Percentiles rank a stretch among this genome's conserved stretches.
phyloP scores from a whole-genome alignment of 1,284 basidiomycete genomes.

The Cystobasidium sp. region DNA sequence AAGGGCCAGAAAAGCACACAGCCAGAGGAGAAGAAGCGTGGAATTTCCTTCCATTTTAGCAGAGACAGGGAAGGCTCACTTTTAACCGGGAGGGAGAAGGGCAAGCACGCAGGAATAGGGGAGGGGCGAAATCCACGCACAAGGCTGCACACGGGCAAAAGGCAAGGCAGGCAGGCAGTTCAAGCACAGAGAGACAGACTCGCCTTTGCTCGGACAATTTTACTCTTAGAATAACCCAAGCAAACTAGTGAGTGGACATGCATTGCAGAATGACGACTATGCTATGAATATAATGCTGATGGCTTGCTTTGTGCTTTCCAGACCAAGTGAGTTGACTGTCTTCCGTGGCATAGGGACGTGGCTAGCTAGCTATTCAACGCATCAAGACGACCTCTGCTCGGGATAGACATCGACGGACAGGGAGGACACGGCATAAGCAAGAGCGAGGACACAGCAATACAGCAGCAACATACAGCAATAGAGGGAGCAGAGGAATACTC shows the following conservation, averaged over 20 bases:
- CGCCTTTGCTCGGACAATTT: background rate
- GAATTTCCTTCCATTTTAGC: no score
- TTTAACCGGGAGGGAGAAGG: background rate
- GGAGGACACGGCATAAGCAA: background rate
- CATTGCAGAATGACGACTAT: background rate
- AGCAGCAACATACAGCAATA: background rate
- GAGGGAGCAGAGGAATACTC: background rate
- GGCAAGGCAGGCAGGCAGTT: background rate
- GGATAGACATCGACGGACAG: no score
- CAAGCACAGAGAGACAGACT: background rate
- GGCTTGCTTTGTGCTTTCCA: background rate
- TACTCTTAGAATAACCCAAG: background rate
- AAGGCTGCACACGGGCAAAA: background rate
- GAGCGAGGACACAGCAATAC: background rate
- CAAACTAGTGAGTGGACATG: slow-evolving; percentile 5
- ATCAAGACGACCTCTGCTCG: no score
- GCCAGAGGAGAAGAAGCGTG: no score
- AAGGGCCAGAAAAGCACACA: no score
- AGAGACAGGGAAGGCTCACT: background rate
- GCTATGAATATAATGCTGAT: background rate
- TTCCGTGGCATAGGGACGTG: no score
- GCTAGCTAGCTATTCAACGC: no score
- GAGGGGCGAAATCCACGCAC: background rate
- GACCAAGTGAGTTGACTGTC: slow-evolving; percentile 9
- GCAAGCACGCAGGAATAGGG: background rate